These are phyloP conservation scores for Mycena olivaceomarginata DNA, from an alignment of 768 basidiomycete species.

Conservation along the genomic window DNA sequence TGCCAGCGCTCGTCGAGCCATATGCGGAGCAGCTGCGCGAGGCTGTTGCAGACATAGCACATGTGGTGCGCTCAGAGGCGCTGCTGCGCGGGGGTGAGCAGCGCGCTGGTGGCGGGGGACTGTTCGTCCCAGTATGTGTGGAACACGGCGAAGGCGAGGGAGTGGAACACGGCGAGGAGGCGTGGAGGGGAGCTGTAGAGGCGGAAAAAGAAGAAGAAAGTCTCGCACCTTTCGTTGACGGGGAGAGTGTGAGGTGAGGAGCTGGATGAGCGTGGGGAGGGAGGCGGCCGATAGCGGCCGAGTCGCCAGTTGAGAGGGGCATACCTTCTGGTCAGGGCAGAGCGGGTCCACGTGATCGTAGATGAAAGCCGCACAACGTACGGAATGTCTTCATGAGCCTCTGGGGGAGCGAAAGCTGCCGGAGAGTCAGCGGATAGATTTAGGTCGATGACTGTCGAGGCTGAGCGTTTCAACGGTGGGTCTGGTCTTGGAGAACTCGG, in stretches of 20 bases:
- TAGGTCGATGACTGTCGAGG: constrained; percentile 24
- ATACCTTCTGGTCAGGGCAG: no score
- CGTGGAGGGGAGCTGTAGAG: constrained; percentile 74
- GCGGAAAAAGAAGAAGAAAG: constrained; percentile 87
- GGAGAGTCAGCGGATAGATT: constrained; percentile 31
- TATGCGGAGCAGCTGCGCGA: no score
- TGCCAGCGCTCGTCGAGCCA: no score
- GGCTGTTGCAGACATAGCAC: no score
- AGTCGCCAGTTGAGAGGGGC: constrained; percentile 47
- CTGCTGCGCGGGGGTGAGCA: constrained; percentile 47
- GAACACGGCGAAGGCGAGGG: no score
- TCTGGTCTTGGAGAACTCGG: constrained; percentile 21
- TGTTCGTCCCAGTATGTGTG: constrained; percentile 67
- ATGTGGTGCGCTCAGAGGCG: no score
- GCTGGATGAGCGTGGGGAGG: constrained; percentile 64
- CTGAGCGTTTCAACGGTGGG: neutral
- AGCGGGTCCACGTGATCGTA: constrained; percentile 53
- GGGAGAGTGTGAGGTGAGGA: constrained; percentile 64
- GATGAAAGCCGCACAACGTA: constrained; percentile 51
- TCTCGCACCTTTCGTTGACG: constrained; percentile 66
- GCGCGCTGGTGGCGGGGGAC: constrained; percentile 41
- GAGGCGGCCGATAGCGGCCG: constrained; percentile 50
- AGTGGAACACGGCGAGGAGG: constrained; percentile 61
- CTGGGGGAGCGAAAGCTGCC: constrained; percentile 10
- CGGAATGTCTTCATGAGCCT: constrained; percentile 36